phyloP scores from a whole-genome alignment of 495 filamentous ascomycete genomes.

The Glonium stellatum region DNA sequence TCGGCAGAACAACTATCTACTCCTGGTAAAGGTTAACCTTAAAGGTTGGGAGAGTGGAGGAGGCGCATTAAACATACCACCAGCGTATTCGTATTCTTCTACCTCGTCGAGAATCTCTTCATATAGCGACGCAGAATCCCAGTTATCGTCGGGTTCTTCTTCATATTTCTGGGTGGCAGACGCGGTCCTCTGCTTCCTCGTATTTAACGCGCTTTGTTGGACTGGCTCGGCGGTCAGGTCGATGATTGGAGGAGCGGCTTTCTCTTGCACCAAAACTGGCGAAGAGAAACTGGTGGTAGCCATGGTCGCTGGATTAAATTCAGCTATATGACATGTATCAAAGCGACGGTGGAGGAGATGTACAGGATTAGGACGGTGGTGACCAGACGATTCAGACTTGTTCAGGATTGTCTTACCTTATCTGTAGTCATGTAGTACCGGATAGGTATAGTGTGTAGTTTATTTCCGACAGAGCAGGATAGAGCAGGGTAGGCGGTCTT shows the following conservation, averaged over 20 bases:
- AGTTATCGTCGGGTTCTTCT: slow-evolving; percentile 55
- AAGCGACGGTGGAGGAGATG: background rate
- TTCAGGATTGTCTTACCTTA: too few species aligned
- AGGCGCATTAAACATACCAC: slow-evolving; percentile 17
- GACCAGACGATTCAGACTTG: too few species aligned
- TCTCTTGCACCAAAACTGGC: background rate
- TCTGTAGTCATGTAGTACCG: too few species aligned
- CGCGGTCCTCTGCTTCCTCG: slow-evolving; percentile 1
- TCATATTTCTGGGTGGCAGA: slow-evolving; percentile 30
- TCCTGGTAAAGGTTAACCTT: slow-evolving; percentile 8
- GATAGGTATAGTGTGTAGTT: too few species aligned
- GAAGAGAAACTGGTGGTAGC: background rate
- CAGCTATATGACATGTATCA: background rate
- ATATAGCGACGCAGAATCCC: slow-evolving; percentile 62
- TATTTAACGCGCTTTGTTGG: background rate
- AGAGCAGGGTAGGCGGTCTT: too few species aligned
- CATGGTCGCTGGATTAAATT: background rate
- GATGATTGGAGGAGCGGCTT: background rate
- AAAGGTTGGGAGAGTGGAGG: background rate
- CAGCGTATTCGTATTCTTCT: slow-evolving; percentile 35
- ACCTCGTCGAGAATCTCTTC: slow-evolving; percentile 60
- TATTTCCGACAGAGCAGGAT: too few species aligned
- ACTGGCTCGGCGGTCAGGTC: background rate
- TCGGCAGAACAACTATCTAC: slow-evolving; percentile 62
- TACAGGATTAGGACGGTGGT: background rate